phyloP scores from a whole-genome alignment of 768 basidiomycete species.

The Pleurotus djamor region DNA sequence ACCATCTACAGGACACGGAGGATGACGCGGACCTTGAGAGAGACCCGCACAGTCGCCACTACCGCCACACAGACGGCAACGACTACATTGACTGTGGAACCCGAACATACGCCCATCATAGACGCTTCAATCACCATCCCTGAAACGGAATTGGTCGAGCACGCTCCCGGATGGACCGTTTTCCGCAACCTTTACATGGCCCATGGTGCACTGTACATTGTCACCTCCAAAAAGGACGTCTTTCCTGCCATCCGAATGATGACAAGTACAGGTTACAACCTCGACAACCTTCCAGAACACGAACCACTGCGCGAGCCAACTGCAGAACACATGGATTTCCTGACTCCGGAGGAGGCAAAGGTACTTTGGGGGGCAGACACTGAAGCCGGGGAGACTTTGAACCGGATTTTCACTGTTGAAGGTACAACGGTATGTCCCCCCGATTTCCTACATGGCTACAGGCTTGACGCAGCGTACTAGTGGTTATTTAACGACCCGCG shows the following conservation, averaged over 20 bases:
- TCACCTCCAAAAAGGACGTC: conserved; percentile 21
- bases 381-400: conserved; percentile 20
- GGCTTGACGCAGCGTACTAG: conserved; percentile 19
- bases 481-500: conserved; percentile 65
- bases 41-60: neutral
- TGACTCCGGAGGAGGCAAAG: conserved; percentile 59
- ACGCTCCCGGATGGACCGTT: conserved; percentile 84
- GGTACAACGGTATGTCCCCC: conserved; percentile 63
- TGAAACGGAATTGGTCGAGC: conserved; percentile 54
- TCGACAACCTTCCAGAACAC: conserved; percentile 61
- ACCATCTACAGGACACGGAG: neutral
- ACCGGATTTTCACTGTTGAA: conserved; percentile 63
- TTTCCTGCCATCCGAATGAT: conserved; percentile 55
- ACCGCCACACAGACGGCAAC: neutral
- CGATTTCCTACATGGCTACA: neutral
- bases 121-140: conserved; percentile 31
- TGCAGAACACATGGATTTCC: conserved; percentile 53
- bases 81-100: neutral
- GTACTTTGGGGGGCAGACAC: conserved; percentile 53
- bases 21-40: neutral
- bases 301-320: conserved; percentile 69
- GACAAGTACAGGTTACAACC: conserved; percentile 64
- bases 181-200: conserved; percentile 84
- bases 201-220: conserved; percentile 76
- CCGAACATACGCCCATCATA: neutral